Base-by-base conservation (phyloP, 2,329 filamentous ascomycete species). In the Simplicillium aogashimaense region DNA sequence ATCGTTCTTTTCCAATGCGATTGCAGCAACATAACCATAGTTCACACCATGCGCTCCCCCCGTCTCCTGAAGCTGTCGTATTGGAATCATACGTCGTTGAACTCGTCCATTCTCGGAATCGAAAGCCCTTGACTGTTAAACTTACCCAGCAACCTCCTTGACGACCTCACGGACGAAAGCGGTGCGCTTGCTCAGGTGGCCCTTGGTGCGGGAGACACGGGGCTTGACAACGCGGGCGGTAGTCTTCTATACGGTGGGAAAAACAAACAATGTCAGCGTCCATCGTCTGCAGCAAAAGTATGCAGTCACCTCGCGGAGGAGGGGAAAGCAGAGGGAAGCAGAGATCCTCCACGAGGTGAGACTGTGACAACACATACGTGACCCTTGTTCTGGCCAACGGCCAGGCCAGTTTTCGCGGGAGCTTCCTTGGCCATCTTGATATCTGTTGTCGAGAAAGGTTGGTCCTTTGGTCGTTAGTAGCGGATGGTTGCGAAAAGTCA, bases 151-250 rank as follows among this genome's bases (percentile, higher is more conserved):
- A 68, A 97, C 92, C 77, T 98, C 92, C 79, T 94, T 94, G 69
- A 95, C 87, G 65, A 98, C 83, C 64, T 95, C 89, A 59, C 92
- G 81, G 57, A 97, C 90, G 73, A 98, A 97, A 59, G 85, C 81
- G 58, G 92, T 97, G 63, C 89, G 83, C 83, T 94, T 95, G 76
- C 86, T 94, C 63, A 94, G 75, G 72, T 92, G 86, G 58, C 92
- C 92, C 81, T 95, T 97, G 74, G 81, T 89, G 58, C 83, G 76
- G 62, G 81, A 86, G 60, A 89, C 78, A 60, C 83, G 79, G 60
- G 78, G 78, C 76, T 88, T 89, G 66, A 70, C 67, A 61, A 83
- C 81, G 63, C 86, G 79, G 57, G 80, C 65, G 56, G 84, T 88
- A 69, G 84, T 87, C 79, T 89, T 89, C 83, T 89, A 69, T 67